Evolutionary conservation across 2,329 filamentous ascomycete genomes (phyloP), one percentile per base, ranked within the genome.

Genomic region (Monilinia polystroma): DNA sequence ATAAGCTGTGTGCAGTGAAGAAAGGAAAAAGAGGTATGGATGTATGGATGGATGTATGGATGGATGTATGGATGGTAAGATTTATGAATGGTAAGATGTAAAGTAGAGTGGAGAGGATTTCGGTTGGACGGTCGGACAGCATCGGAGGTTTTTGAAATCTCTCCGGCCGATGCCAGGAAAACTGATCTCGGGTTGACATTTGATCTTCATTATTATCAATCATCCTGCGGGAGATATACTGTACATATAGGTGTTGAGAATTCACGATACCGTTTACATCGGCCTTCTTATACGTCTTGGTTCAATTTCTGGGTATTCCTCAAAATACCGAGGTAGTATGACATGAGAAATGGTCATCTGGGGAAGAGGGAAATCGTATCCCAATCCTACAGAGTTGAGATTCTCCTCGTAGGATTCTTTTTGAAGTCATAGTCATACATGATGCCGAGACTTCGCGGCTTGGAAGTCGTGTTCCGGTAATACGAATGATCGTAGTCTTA

Each of bases 401-500:
- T 43, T 43, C 16, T n/a, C 26, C 20, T 35, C 20, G 38, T 35
- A 45, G 62, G 26, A 64, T 64, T 47, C 52, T 49, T 32, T 47
- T 49, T 35, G 20, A 45, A 45, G 14, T 23, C 23, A 41, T 35
- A 45, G 14, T 23, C 23, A 41, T 35, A 23, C n/a, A 8, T 57
- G 41, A 35, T 58, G 62, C 41, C 62, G 38, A 64, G 62, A 60
- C 20, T 60, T 60, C 52, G 7, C 52, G 41, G 62, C n/a, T 56
- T 57, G 20, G 12, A 43, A 43, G 41, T 2, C 16, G 41, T 64
- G 26, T 57, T 64, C 62, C 62, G 52, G 5, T 20, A 38, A 58
- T 26, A 64, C 14, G 41, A 47, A 52, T 20, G 23, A 12, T 52
- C 29, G 14, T 23, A 38, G 45, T 35, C 38, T 57, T 56, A 35